Evolutionary conservation across 208 protist genomes (phyloP).

Genomic region (Leishmania aethiopica): DNA sequence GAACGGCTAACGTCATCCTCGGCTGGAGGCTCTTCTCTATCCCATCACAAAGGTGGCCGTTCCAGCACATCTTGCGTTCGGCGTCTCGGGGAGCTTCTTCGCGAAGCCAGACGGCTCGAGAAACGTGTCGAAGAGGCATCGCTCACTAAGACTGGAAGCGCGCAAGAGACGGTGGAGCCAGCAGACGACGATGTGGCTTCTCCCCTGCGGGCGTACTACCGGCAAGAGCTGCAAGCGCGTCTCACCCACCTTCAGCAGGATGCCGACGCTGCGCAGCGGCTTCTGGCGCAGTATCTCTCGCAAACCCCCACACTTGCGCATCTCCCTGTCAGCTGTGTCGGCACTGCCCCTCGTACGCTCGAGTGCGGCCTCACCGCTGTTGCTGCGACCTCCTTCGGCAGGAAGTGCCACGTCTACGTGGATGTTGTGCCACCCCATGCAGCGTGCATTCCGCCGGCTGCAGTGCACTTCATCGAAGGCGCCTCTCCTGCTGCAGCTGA

Average conservation of each 20-base stretch:
- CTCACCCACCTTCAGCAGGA: conserved; percentile 16
- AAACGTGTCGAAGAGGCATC: neutral
- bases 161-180: neutral
- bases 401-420: conserved; percentile 1
- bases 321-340: conserved; percentile 27
- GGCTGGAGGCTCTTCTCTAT: neutral
- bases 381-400: neutral
- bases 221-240: conserved; percentile 19
- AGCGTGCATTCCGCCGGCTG: conserved; percentile 5
- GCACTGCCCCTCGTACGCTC: conserved; percentile 10
- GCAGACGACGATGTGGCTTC: neutral
- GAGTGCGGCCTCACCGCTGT: neutral
- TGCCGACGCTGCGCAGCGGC: neutral
- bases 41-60: neutral
- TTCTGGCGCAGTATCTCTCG: conserved; percentile 11
- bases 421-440: conserved; percentile 9
- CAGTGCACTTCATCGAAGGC: neutral
- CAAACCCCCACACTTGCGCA: conserved; percentile 5
- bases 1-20: neutral
- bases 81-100: conserved; percentile 20
- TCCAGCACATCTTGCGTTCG: conserved; percentile 2
- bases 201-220: conserved; percentile 19
- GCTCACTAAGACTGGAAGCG: neutral
- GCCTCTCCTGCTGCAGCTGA: neutral
- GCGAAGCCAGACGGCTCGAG: conserved; percentile 12